These are phyloP conservation scores for Oryza longistaminata DNA, from an alignment of 176 grass and related monocot species.

Conservation along the genomic window DNA sequence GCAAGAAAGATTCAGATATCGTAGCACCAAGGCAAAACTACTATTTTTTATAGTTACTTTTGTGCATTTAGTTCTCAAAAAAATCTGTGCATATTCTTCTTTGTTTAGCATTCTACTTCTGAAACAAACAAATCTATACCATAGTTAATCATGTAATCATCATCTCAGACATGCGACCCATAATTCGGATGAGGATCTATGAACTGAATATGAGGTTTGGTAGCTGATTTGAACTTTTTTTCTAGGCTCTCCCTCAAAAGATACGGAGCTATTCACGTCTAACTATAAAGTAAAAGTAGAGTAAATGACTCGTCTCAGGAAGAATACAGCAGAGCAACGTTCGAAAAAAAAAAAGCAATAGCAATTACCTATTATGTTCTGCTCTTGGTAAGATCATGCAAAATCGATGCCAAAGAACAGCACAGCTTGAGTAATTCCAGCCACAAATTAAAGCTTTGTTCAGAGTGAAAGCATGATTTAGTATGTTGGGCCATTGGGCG, in stretches of 20 bases:
- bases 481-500: conserved; percentile 79
- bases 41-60: background rate
- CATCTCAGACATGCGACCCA: too few species aligned
- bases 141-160: background rate
- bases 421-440: background rate
- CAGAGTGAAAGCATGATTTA: background rate
- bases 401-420: too few species aligned
- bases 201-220: background rate
- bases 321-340: too few species aligned
- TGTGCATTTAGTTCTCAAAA: background rate
- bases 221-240: too few species aligned
- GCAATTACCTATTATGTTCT: too few species aligned
- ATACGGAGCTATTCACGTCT: too few species aligned
- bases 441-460: background rate
- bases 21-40: background rate
- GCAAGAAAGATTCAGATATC: background rate
- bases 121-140: background rate
- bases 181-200: background rate
- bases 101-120: background rate
- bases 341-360: too few species aligned
- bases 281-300: too few species aligned
- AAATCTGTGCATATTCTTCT: too few species aligned
- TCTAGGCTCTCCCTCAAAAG: too few species aligned
- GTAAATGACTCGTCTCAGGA: too few species aligned
- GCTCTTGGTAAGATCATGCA: too few species aligned